phyloP scores from a whole-genome alignment of 345 rosid species.

The Lumnitzera littorea region DNA sequence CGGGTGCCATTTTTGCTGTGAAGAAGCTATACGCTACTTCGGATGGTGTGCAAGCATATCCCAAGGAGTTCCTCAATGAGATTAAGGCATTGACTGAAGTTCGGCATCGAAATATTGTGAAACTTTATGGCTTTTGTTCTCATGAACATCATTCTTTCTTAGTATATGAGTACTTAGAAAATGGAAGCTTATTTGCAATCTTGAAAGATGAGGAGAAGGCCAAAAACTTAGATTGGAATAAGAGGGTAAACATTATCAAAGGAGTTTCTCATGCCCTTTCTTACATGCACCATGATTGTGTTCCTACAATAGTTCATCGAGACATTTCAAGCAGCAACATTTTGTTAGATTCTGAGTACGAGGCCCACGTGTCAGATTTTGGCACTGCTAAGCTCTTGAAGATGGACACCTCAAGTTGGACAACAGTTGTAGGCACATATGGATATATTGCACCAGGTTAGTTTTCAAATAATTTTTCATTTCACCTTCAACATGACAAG shows the following conservation, averaged over 20 bases:
- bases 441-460: constrained; percentile 18
- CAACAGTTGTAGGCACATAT: constrained; percentile 11
- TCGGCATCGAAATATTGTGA: constrained; percentile 4
- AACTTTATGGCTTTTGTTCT: constrained; percentile 7
- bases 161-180: constrained; percentile 3
- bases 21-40: constrained; percentile 11
- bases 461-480: neutral
- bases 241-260: constrained; percentile 5
- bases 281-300: constrained; percentile 15
- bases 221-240: constrained; percentile 3
- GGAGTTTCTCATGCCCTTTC: constrained; percentile 15
- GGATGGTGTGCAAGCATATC: neutral
- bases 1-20: constrained; percentile 11
- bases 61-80: constrained; percentile 4
- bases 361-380: constrained; percentile 12
- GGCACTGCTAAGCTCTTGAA: constrained; percentile 12
- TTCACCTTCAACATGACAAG: too few relatives aligned
- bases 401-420: constrained; percentile 10
- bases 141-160: neutral
- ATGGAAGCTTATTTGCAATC: neutral
- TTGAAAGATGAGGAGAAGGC: neutral
- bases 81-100: neutral
- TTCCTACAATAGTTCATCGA: constrained; percentile 9
- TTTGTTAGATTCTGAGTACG: constrained; percentile 9
- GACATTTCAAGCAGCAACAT: constrained; percentile 15